Evolutionary conservation across 176 grass and related monocot genomes (phyloP).

Genomic region (Raddia distichophylla): DNA sequence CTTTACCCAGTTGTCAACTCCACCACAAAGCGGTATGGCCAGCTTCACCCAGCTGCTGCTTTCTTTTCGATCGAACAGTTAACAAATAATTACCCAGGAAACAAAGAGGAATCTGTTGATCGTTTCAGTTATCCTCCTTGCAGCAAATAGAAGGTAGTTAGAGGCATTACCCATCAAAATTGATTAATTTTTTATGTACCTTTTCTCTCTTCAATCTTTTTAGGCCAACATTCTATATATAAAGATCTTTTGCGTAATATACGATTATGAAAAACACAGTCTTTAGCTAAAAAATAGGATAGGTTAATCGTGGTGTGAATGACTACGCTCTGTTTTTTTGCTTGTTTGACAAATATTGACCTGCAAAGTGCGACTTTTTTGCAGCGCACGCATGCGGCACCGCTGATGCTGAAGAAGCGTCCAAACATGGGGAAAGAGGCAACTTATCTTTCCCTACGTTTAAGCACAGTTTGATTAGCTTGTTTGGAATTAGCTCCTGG

Average conservation of each 20-base stretch:
- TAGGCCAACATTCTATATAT: too few species aligned
- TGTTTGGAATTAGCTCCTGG: slow-evolving; percentile 26
- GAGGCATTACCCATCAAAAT: too few species aligned
- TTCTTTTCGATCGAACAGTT: neutral
- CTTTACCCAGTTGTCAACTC: slow-evolving; percentile 31
- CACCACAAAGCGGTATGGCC: neutral
- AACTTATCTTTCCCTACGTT: neutral
- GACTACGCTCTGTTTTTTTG: too few species aligned
- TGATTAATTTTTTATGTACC: too few species aligned
- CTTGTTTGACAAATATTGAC: neutral
- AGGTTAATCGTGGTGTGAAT: too few species aligned
- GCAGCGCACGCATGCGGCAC: neutral
- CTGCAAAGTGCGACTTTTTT: neutral
- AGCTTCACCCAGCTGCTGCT: neutral
- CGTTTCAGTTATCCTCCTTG: neutral
- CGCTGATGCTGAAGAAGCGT: neutral
- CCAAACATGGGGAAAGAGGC: slow-evolving; percentile 10
- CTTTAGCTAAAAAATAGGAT: too few species aligned
- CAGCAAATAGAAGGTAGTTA: neutral
- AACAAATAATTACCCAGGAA: neutral
- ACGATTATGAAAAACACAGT: too few species aligned
- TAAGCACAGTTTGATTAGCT: neutral
- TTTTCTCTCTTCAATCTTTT: too few species aligned
- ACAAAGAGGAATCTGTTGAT: neutral
- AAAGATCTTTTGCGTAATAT: too few species aligned